These are phyloP conservation scores for Lichtheimia ramosa DNA, from an alignment of 371 early-diverging fungal genomes.

Conservation along the genomic window DNA sequence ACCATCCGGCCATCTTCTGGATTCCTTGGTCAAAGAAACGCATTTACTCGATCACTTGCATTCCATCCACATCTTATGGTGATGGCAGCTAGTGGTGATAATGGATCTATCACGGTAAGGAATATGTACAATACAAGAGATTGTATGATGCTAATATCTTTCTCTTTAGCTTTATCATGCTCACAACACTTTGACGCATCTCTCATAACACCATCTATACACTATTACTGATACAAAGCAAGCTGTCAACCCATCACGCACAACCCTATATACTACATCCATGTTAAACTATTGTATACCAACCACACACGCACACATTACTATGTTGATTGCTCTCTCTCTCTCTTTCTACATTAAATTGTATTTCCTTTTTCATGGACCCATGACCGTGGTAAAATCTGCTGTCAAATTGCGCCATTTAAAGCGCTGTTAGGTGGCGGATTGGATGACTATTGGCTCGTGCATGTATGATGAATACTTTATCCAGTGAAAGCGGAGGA, in stretches of 20 bases:
- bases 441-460: too few species aligned
- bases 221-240: background rate
- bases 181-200: background rate
- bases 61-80: constrained; percentile 61
- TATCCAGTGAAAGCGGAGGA: too few species aligned
- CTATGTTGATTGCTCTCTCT: background rate
- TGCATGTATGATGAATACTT: too few species aligned
- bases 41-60: constrained; percentile 46
- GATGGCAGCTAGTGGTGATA: constrained; percentile 54
- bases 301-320: background rate
- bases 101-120: constrained; percentile 54
- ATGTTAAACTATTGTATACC: background rate
- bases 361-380: constrained; percentile 2
- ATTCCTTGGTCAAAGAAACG: constrained; percentile 53
- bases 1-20: constrained; percentile 61
- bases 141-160: background rate
- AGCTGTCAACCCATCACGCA: background rate
- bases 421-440: too few species aligned
- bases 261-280: background rate
- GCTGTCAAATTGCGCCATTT: background rate
- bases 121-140: background rate
- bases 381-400: background rate
- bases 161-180: background rate
- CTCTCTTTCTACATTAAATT: background rate
- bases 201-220: background rate